Base-by-base conservation (phyloP, 1,284 basidiomycete genomes). In the Melanopsichium pennsylvanicum region DNA sequence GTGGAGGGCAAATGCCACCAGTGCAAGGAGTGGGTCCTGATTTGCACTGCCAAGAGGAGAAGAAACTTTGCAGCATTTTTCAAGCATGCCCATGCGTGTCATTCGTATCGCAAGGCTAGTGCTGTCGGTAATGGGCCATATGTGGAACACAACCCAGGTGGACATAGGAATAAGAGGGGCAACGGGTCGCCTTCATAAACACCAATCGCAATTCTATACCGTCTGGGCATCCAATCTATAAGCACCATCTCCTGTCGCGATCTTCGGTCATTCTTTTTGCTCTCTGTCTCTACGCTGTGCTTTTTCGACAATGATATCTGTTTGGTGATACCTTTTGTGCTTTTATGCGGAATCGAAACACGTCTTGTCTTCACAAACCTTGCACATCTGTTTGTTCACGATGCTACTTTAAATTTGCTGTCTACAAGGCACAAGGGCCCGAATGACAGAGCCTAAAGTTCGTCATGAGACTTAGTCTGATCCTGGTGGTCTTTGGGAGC, bases 1-100 rank as follows among this genome's bases (percentile, higher is more conserved):
- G 62, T 72, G 1, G 68, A 74, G 36, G 73, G 64, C 18, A 69
- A 71, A 42, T 75, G 73, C 18, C 68, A 70, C 22, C 59, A 74
- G 46, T 75, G 73, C 39, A 58, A 70, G 22, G 57, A 75, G 49
- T 75, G 73, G 73, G 51, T 73, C 1, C 38, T 64, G 16, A 74
- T 75, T 43, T 72, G 67, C 42, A 75, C 69, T 12, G 67, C 69
- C 18, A 70, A 74, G 57, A 41, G 73, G 16, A 41, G 70, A 13
- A 36, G 71, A 12, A 66, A 62, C 48, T 75, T 73, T 54, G 59
- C 66, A 6, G 63, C 62, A 25, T 75, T 70, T 33, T 74, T 73
- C 51, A 72, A 72, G 54, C 72, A 74, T 38, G 63, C 62, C 1
- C 62, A 67, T 33, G 56, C 59, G 9, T 71, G 69, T 18, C 69